A percentile compares a stretch with the other conserved stretches of the same genome.
These are phyloP conservation scores for Ballota nigra DNA, from an alignment of 257 asterid species.

Conservation along the genomic window DNA sequence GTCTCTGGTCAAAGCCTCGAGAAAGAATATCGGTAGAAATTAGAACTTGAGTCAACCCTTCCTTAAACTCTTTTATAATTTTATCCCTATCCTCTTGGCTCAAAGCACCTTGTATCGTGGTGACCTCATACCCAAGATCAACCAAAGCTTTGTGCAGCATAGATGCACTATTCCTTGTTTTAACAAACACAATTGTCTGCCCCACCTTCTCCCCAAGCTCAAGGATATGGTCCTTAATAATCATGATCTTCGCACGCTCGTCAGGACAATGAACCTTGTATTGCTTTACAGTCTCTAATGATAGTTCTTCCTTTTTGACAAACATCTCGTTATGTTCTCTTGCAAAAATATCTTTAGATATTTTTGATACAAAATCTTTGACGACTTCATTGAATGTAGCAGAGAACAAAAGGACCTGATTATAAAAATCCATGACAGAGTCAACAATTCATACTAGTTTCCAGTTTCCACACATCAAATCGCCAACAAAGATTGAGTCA, in stretches of 20 bases:
- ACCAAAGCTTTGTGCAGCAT: slow-evolving; percentile 58
- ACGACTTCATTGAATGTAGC: slow-evolving; percentile 79
- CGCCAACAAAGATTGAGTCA: neutral
- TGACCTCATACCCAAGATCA: slow-evolving; percentile 72
- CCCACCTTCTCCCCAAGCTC: slow-evolving; percentile 87
- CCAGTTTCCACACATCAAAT: neutral
- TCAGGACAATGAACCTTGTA: slow-evolving; percentile 86
- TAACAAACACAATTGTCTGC: slow-evolving; percentile 81
- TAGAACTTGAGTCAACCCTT: slow-evolving; percentile 87
- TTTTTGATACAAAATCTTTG: slow-evolving; percentile 52
- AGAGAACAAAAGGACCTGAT: slow-evolving; percentile 55
- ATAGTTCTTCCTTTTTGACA: slow-evolving; percentile 49
- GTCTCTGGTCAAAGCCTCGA: slow-evolving; percentile 91
- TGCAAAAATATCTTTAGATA: slow-evolving; percentile 44
- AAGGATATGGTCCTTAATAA: slow-evolving; percentile 79
- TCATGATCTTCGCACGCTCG: slow-evolving; percentile 73
- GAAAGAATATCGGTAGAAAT: slow-evolving; percentile 93
- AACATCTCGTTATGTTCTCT: slow-evolving; percentile 76
- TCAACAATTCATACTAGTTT: neutral
- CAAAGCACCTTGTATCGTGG: slow-evolving; percentile 88
- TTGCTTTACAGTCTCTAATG: slow-evolving; percentile 49
- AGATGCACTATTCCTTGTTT: slow-evolving; percentile 48
- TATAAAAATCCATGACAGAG: slow-evolving; percentile 14
- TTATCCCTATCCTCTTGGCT: slow-evolving; percentile 65
- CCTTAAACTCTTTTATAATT: slow-evolving; percentile 79